These are phyloP conservation scores for Extremus antarcticus DNA, from an alignment of 495 filamentous ascomycete species.

Conservation along the genomic window DNA sequence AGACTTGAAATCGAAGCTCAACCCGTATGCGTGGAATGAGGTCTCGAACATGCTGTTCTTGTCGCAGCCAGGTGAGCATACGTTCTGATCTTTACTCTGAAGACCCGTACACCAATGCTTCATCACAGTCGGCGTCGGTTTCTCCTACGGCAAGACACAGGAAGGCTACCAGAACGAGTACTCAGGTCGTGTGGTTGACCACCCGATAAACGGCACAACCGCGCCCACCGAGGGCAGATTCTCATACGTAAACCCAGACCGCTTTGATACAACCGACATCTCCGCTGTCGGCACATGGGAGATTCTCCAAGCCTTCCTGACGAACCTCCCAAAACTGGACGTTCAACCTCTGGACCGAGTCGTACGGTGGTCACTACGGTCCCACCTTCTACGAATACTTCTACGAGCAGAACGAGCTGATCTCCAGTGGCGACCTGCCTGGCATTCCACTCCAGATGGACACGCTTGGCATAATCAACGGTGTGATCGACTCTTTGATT, in stretches of 20 bases:
- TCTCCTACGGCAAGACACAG: conserved; percentile 42
- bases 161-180: conserved; percentile 21
- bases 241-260: background rate
- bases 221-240: background rate
- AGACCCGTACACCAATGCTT: background rate
- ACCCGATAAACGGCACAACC: conserved; percentile 15
- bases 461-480: conserved; percentile 46
- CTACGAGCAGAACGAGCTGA: conserved; percentile 47
- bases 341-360: conserved; percentile 51
- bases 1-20: conserved; percentile 40
- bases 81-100: background rate
- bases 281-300: conserved; percentile 37
- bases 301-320: conserved; percentile 37
- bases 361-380: conserved; percentile 40
- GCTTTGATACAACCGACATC: conserved; percentile 37
- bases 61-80: conserved; percentile 49
- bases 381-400: conserved; percentile 48
- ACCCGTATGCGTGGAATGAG: conserved; percentile 61
- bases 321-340: conserved; percentile 30
- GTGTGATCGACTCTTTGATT: conserved; percentile 62
- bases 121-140: conserved; percentile 44
- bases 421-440: conserved; percentile 37
- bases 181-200: conserved; percentile 30
- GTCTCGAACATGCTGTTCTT: conserved; percentile 67
- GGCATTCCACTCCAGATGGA: conserved; percentile 45